These are phyloP conservation scores for Globisporangium radiosum DNA, from an alignment of 352 stramenopile genomes.

Conservation along the genomic window DNA sequence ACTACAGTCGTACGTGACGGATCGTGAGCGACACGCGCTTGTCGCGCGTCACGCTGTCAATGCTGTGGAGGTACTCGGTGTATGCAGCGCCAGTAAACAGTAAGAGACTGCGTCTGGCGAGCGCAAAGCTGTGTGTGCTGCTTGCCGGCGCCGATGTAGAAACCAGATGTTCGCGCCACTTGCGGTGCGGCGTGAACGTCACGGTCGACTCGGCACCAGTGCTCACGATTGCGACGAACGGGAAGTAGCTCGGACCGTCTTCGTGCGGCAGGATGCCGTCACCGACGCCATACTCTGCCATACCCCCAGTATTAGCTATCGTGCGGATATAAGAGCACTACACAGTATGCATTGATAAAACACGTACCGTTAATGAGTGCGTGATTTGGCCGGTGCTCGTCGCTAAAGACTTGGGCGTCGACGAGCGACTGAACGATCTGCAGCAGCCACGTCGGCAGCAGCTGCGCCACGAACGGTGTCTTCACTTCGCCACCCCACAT, in stretches of 20 bases:
- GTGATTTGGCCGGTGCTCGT: conserved; percentile 51
- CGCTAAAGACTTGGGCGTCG: conserved; percentile 38
- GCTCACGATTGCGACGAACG: conserved; percentile 64
- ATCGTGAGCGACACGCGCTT: conserved; percentile 56
- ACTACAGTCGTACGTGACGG: conserved; percentile 29
- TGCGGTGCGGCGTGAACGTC: conserved; percentile 53
- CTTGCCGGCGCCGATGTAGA: not conserved
- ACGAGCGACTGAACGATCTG: conserved; percentile 47
- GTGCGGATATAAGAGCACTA: too few species aligned
- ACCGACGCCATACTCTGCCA: conserved; percentile 50
- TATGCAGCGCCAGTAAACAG: conserved; percentile 56
- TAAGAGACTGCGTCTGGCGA: conserved; percentile 46
- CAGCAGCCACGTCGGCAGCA: conserved; percentile 44
- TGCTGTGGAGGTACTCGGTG: conserved; percentile 52
- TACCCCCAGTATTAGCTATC: not conserved
- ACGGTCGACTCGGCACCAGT: conserved; percentile 44
- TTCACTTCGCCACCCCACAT: conserved; percentile 68
- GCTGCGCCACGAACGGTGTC: conserved; percentile 29
- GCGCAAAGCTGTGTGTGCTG: conserved; percentile 20
- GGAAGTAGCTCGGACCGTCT: conserved; percentile 62
- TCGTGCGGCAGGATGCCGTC: conserved; percentile 68
- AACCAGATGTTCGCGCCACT: conserved; percentile 8
- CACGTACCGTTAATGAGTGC: conserved; percentile 59
- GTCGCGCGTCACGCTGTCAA: conserved; percentile 36
- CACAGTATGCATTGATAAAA: too few species aligned